Evolutionary conservation across 2,329 filamentous ascomycete genomes (phyloP).

Genomic region (Alternaria hordeiaustralica): DNA sequence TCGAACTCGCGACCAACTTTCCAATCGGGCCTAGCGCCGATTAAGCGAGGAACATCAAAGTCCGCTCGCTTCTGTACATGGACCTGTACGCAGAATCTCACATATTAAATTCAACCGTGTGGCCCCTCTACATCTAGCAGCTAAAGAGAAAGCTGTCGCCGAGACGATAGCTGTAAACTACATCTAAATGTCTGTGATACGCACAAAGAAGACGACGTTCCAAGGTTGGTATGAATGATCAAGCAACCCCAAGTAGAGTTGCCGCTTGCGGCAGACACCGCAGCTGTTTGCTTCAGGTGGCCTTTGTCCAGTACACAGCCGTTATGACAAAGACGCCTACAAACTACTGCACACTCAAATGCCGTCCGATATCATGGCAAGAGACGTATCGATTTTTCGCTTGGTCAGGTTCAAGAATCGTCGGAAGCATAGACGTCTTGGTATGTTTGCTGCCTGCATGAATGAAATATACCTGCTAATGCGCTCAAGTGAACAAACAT

Average conservation of each 20-base stretch:
- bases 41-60: too few relatives aligned
- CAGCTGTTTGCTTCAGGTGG: conserved; percentile 21
- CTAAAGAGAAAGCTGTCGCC: conserved; percentile 4
- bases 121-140: too few relatives aligned
- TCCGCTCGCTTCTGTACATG: too few relatives aligned
- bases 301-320: conserved; percentile 23
- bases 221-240: conserved; percentile 1
- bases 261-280: conserved; percentile 26
- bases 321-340: conserved; percentile 26
- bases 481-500: neutral
- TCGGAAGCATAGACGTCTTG: neutral
- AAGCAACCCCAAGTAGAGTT: conserved; percentile 10
- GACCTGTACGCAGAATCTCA: too few relatives aligned
- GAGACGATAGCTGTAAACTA: neutral
- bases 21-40: too few relatives aligned
- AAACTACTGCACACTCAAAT: conserved; percentile 4
- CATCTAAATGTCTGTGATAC: conserved; percentile 4
- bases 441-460: conserved; percentile 11
- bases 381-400: neutral
- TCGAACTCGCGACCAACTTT: too few relatives aligned
- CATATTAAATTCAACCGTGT: too few relatives aligned
- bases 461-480: neutral
- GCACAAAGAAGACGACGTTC: conserved; percentile 33
- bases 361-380: neutral
- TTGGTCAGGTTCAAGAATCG: neutral